Conservation (phyloP, 352 stramenopile genomes). For the Phytophthora aleatoria region DNA sequence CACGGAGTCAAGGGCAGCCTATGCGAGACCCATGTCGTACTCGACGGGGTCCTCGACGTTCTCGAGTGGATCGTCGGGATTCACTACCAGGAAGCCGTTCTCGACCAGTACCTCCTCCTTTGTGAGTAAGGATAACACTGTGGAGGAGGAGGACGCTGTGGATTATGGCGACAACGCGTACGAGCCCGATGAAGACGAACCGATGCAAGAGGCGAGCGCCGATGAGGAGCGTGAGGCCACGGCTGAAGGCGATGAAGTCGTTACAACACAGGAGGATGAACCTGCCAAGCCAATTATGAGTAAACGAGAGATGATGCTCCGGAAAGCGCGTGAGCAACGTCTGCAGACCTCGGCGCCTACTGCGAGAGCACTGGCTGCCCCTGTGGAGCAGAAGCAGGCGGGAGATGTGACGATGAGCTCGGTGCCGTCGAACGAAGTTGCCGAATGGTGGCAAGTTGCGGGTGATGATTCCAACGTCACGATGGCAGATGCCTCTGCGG, state of each 20-base stretch:
- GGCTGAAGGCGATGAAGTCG: background rate
- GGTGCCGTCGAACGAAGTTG: constrained; percentile 87
- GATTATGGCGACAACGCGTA: constrained; percentile 45
- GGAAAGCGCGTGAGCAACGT: constrained; percentile 57
- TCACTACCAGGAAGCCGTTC: constrained; percentile 29
- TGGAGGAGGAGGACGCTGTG: constrained; percentile 24
- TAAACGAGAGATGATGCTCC: constrained; percentile 81
- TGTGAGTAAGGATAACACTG: constrained; percentile 1
- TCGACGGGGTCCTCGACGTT: constrained; percentile 42
- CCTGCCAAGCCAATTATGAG: constrained; percentile 43
- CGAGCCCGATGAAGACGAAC: constrained; percentile 37
- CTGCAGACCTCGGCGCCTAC: constrained; percentile 72
- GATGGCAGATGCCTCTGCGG: constrained; percentile 29
- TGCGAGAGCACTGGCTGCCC: constrained; percentile 53
- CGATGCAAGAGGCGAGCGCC: constrained; percentile 37
- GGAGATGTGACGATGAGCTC: constrained; percentile 36
- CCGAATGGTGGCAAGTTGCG: constrained; percentile 82
- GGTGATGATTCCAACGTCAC: constrained; percentile 24
- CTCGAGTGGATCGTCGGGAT: constrained; percentile 19
- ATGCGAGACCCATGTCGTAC: constrained; percentile 66
- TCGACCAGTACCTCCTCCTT: constrained; percentile 12
- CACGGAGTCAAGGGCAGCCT: constrained; percentile 58
- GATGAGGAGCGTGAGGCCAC: constrained; percentile 20
- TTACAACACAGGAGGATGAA: constrained; percentile 10
- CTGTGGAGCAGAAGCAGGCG: constrained; percentile 33